These are phyloP conservation scores for Candida boleticola DNA, from an alignment of 805 yeast genomes.

Conservation along the genomic window DNA sequence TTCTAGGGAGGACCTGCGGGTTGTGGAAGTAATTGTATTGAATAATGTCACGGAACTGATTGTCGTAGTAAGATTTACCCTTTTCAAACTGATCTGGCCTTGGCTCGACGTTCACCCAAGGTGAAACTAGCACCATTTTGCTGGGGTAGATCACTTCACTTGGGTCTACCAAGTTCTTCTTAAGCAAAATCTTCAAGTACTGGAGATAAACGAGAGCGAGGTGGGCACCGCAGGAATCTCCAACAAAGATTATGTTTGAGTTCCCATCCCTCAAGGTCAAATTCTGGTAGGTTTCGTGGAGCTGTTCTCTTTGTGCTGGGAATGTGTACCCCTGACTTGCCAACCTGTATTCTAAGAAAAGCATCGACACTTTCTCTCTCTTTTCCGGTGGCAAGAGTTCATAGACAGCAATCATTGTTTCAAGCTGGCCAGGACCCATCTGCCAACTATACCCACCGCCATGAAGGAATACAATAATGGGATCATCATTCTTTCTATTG, in stretches of 20 bases:
- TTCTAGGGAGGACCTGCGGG: not conserved
- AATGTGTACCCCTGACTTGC: conserved; percentile 28
- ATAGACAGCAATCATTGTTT: conserved; percentile 26
- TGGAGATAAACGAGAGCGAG: conserved; percentile 30
- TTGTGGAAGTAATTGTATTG: conserved; percentile 9
- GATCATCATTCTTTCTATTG: conserved; percentile 21
- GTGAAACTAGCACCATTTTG: conserved; percentile 28
- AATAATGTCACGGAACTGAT: conserved; percentile 19
- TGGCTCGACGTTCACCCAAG: conserved; percentile 36
- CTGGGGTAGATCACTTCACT: conserved; percentile 21
- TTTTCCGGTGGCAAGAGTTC: conserved; percentile 23
- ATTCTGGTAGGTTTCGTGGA: conserved; percentile 23
- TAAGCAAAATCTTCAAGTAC: conserved; percentile 16
- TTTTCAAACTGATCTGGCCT: conserved; percentile 17
- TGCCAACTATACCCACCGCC: conserved; percentile 41
- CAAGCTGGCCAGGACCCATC: conserved; percentile 28
- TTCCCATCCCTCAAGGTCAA: conserved; percentile 19
- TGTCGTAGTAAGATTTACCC: conserved; percentile 36
- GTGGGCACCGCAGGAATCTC: conserved; percentile 46
- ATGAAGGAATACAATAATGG: conserved; percentile 33
- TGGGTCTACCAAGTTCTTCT: conserved; percentile 5
- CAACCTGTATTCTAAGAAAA: conserved; percentile 25
- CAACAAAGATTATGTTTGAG: conserved; percentile 31
- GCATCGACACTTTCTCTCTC: conserved; percentile 16
- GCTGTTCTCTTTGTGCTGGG: conserved; percentile 32